Evolutionary conservation across 768 basidiomycete species (phyloP).

Genomic region (Amanita brunnescens): DNA sequence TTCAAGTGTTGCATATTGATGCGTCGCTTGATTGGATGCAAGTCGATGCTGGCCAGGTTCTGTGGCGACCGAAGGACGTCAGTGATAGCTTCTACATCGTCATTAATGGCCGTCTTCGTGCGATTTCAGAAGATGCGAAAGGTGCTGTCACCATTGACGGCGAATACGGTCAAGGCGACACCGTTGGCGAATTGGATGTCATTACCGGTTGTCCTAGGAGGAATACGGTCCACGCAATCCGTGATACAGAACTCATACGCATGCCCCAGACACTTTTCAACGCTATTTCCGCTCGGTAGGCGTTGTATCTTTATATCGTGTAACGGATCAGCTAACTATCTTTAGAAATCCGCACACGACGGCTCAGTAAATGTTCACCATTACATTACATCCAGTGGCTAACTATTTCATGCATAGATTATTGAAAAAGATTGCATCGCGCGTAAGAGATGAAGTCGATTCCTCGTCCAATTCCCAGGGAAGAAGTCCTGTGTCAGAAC

Average conservation of each 20-base stretch:
- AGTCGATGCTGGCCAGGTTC: constrained; percentile 88
- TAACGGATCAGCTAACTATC: background rate
- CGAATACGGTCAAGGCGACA: constrained; percentile 96
- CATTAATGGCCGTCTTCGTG: constrained; percentile 91
- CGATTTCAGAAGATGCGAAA: constrained; percentile 71
- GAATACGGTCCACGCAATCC: constrained; percentile 94
- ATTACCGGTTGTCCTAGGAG: constrained; percentile 84
- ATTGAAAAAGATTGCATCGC: constrained; percentile 83
- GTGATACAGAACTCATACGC: constrained; percentile 92
- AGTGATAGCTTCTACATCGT: constrained; percentile 98
- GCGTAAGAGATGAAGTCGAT: constrained; percentile 80
- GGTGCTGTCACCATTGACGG: constrained; percentile 76
- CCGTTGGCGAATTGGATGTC: constrained; percentile 95
- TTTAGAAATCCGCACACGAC: constrained; percentile 76
- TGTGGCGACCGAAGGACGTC: constrained; percentile 84
- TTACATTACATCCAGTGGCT: background rate
- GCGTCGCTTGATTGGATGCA: constrained; percentile 98
- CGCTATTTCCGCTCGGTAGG: constrained; percentile 82
- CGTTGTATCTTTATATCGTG: background rate
- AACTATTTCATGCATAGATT: constrained; percentile 33
- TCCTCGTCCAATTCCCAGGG: constrained; percentile 43
- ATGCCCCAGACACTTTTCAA: constrained; percentile 98
- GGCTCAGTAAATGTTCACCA: constrained; percentile 50
- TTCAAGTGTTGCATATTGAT: constrained; percentile 83
- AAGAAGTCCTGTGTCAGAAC: constrained; percentile 45